Evolutionary conservation across 2,329 filamentous ascomycete species (phyloP).

Genomic region (Stylonectria norvegica): DNA sequence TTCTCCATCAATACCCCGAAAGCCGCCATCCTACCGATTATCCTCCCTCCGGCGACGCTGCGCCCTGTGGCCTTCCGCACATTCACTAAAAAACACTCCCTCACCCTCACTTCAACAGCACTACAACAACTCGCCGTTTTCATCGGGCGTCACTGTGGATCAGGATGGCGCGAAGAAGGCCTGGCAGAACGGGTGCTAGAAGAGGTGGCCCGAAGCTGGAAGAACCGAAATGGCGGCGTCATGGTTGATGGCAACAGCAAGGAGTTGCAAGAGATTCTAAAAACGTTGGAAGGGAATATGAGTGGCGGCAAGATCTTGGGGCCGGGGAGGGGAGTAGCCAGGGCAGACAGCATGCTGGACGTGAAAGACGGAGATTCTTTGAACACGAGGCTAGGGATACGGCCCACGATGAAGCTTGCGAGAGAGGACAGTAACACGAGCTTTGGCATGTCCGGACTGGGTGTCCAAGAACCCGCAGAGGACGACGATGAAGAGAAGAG

Average conservation of each 20-base stretch:
- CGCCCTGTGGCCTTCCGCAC: slow-evolving; percentile 90
- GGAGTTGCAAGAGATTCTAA: slow-evolving; percentile 77
- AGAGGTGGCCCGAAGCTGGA: slow-evolving; percentile 89
- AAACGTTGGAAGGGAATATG: slow-evolving; percentile 83
- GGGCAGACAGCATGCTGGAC: slow-evolving; percentile 62
- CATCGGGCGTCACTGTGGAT: slow-evolving; percentile 89
- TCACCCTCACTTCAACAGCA: slow-evolving; percentile 85
- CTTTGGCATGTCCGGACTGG: slow-evolving; percentile 56
- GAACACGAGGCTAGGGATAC: slow-evolving; percentile 55
- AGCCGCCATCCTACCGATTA: slow-evolving; percentile 76
- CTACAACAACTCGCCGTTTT: slow-evolving; percentile 82
- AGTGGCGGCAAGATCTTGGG: slow-evolving; percentile 69
- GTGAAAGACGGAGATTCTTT: slow-evolving; percentile 49
- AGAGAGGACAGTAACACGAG: slow-evolving; percentile 64
- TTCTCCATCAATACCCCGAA: slow-evolving; percentile 53
- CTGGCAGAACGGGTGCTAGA: slow-evolving; percentile 89
- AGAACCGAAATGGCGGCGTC: slow-evolving; percentile 80
- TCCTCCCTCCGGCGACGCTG: slow-evolving; percentile 81
- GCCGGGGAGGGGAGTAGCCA: slow-evolving; percentile 47
- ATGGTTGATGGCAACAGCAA: slow-evolving; percentile 82
- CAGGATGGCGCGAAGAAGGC: slow-evolving; percentile 94
- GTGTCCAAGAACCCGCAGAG: slow-evolving; percentile 51
- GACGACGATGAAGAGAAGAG: slow-evolving; percentile 59
- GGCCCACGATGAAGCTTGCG: slow-evolving; percentile 40
- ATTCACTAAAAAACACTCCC: slow-evolving; percentile 95